These are phyloP conservation scores for Magnaporthiopsis incrustans DNA, from an alignment of 2,329 filamentous ascomycete species.

Conservation along the genomic window DNA sequence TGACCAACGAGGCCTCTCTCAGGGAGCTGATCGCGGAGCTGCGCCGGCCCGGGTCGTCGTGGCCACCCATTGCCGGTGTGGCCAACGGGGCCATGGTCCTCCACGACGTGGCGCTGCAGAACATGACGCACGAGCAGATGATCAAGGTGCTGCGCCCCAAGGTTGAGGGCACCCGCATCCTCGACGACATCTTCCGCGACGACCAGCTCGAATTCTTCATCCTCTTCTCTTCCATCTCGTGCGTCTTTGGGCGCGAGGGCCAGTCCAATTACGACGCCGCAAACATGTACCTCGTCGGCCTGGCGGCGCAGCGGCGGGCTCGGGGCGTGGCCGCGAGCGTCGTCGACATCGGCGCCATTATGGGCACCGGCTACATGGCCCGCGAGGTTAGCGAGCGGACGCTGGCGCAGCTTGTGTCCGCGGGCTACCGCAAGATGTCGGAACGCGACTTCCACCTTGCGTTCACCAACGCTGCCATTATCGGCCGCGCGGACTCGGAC, in stretches of 20 bases:
- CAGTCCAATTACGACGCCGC: constrained; percentile 7
- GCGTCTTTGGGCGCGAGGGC: not conserved
- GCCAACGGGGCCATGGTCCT: constrained; percentile 8
- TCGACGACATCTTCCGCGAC: constrained; percentile 18
- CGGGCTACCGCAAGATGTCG: constrained; percentile 2
- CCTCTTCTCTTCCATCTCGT: constrained; percentile 6
- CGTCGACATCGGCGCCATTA: constrained; percentile 6
- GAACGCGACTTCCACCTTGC: constrained; percentile 6
- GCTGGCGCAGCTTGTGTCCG: constrained; percentile 1
- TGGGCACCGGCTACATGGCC: constrained; percentile 4
- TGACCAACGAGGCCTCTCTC: not conserved
- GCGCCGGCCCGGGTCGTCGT: not conserved
- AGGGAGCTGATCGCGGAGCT: not conserved
- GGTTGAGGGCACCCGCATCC: constrained; percentile 16
- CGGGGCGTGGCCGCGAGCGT: constrained; percentile 2
- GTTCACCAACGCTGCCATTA: constrained; percentile 1
- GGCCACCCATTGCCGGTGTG: constrained; percentile 5
- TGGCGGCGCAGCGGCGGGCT: constrained; percentile 10
- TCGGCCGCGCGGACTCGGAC: not conserved
- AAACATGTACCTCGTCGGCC: constrained; percentile 5
- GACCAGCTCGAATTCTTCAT: constrained; percentile 12
- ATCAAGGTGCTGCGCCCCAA: constrained; percentile 16
- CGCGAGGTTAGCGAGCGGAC: not conserved
- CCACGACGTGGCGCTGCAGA: not conserved
- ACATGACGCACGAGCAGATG: constrained; percentile 1